Evolutionary conservation across 306 rosid species (phyloP), one percentile per base, ranked within the genome.

Genomic region (Ceratonia siliqua): DNA sequence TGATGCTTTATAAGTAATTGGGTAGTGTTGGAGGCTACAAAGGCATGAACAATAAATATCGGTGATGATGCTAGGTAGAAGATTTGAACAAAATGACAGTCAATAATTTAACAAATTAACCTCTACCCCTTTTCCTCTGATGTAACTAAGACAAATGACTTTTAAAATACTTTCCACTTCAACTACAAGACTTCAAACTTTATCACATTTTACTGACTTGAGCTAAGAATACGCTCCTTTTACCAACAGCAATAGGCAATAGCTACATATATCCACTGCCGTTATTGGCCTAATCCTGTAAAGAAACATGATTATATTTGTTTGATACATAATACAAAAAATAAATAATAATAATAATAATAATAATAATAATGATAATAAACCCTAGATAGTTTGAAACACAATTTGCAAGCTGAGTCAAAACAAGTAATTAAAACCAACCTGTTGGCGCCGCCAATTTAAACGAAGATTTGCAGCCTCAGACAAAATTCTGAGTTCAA

Each of bases 371-470:
- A n/a, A n/a, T n/a, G n/a, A n/a, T n/a, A n/a, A n/a, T n/a, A n/a
- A n/a, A n/a, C n/a, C n/a, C n/a, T n/a, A n/a, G n/a, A n/a, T n/a
- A n/a, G n/a, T n/a, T n/a, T n/a, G n/a, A 74, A 63, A 74, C 52
- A 32, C 38, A 80, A 27, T 54, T 39, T 38, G 30, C 20, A 24
- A 24, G 25, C 32, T 0, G 13, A 54, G 45, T 68, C 18, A 50
- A n/a, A 32, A 46, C 21, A 78, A 62, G 66, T 38, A 75, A 73
- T 35, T 63, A 65, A 72, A 75, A 62, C 46, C 70, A 79, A 92
- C 99, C 98, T 95, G 99, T 72, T 79, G 85, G 52, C 71, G 85
- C 1, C 98, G 89, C 99, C 99, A 92, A 69, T 87, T 86, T 73
- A 82, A 87, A 14, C 97, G 85, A 68, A 89, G 83, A 64, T 85